phyloP scores from a whole-genome alignment of 2,329 filamentous ascomycete genomes.

The Orbilia ellipsospora region DNA sequence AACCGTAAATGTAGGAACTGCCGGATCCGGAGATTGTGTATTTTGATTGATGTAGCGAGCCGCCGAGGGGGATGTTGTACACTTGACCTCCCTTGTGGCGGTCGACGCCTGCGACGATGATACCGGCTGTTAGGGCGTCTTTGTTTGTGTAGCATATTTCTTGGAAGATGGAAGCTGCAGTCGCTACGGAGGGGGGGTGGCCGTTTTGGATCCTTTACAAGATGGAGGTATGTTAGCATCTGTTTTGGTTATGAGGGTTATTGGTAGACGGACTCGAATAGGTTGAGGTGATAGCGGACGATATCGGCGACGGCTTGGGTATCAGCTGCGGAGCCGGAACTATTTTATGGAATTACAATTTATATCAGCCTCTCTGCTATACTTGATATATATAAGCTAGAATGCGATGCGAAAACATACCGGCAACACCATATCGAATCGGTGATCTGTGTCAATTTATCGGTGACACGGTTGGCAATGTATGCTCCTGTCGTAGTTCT shows the following conservation, averaged over 20 bases:
- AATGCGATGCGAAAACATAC: constrained; percentile 29
- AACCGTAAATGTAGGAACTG: constrained; percentile 99
- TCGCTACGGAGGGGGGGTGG: constrained; percentile 91
- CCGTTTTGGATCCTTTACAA: constrained; percentile 79
- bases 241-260: too few relatives aligned
- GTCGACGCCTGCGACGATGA: constrained; percentile 99
- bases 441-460: constrained; percentile 98
- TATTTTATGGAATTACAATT: constrained; percentile 7
- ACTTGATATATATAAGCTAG: background rate
- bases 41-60: constrained; percentile 95
- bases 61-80: constrained; percentile 95
- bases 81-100: constrained; percentile 94
- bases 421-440: constrained; percentile 99
- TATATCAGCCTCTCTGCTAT: background rate
- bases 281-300: constrained; percentile 92
- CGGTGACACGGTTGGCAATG: constrained; percentile 98
- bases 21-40: constrained; percentile 97
- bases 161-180: constrained; percentile 94
- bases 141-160: constrained; percentile 99
- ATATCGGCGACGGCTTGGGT: constrained; percentile 98
- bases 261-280: constrained; percentile 75
- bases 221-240: background rate
- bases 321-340: constrained; percentile 92
- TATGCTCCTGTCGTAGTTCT: constrained; percentile 97
- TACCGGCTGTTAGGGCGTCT: constrained; percentile 84